phyloP scores from a whole-genome alignment of 2,329 filamentous ascomycete genomes.

The Phyllosticta capitalensis region DNA sequence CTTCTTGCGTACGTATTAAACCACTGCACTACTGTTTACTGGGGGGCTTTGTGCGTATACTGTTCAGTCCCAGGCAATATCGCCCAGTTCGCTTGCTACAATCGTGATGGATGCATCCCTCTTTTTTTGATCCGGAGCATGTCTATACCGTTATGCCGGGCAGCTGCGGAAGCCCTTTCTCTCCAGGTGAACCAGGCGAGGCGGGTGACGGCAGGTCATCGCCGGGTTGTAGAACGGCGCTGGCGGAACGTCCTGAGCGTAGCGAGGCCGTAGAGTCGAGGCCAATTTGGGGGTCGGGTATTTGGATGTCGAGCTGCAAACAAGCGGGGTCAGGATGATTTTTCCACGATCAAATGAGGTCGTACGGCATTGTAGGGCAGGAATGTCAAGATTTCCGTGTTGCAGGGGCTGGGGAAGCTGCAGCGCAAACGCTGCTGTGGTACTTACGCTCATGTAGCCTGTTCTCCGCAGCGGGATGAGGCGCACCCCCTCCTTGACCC shows the following conservation, averaged over 20 bases:
- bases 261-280: slow-evolving; percentile 17
- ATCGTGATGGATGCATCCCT: not conserved
- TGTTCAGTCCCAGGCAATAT: not conserved
- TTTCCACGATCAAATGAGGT: not conserved
- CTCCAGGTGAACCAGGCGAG: not conserved
- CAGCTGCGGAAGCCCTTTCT: not conserved
- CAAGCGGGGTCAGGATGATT: not conserved
- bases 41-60: not conserved
- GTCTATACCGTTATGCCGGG: not conserved
- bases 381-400: not conserved
- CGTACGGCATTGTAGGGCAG: not conserved
- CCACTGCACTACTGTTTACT: not conserved
- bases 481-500: slow-evolving; percentile 54
- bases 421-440: not conserved
- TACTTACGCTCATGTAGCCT: slow-evolving; percentile 71
- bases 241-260: not conserved
- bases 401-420: not conserved
- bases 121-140: not conserved
- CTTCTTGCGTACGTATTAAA: not conserved
- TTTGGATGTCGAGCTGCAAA: slow-evolving; percentile 64
- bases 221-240: not conserved
- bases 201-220: not conserved
- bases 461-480: slow-evolving; percentile 72
- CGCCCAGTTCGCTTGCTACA: not conserved
- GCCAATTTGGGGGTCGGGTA: slow-evolving; percentile 63